Base-by-base conservation (phyloP, 352 stramenopile species). In the Globisporangium recalcitrans region DNA sequence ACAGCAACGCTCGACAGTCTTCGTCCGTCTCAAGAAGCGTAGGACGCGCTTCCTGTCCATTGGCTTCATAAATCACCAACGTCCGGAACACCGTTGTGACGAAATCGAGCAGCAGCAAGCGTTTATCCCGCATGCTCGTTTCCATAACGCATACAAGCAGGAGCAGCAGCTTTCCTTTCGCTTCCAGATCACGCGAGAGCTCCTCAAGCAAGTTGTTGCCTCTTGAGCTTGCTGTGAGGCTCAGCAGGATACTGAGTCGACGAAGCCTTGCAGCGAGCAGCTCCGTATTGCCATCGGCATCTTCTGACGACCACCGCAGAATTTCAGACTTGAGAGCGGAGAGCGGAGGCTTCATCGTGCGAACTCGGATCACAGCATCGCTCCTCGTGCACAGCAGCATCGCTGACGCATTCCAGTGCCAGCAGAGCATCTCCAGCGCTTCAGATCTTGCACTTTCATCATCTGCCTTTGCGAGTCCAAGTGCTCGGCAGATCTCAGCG, bases 401-500 rank as follows among this genome's bases (percentile, higher is more conserved):
- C 9, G 62, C 72, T 1, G 67, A 71, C 27, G 70, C 60, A 14
- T 72, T 77, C 83, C 80, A 92, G 52, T 92, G 80, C 83, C 83
- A 92, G n/a, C 64, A 70, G 1, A 89, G 16, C 60, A 79, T 71
- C 22, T 74, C 62, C 5, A 78, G 5, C 8, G 47, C 58, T 34
- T 31, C 64, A 42, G 22, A 54, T 27, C 48, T 29, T 31, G 58
- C 55, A 36, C 48, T 38, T 24, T 22, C 54, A 6, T 32, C 24
- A 22, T 21, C 36, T n/a, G 24, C 10, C 49, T 13, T n/a, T 51
- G 34, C n/a, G 1, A 31, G 7, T 48, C 8, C 32, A 10, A 13
- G 9, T 16, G 38, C 9, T 7, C 22, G n/a, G 16, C 47, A 63
- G 11, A 58, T 24, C 36, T 9, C 29, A 29, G 55, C 42, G 55